These are phyloP conservation scores for Tylopilus felleus DNA, from an alignment of 768 basidiomycete genomes.

Conservation along the genomic window DNA sequence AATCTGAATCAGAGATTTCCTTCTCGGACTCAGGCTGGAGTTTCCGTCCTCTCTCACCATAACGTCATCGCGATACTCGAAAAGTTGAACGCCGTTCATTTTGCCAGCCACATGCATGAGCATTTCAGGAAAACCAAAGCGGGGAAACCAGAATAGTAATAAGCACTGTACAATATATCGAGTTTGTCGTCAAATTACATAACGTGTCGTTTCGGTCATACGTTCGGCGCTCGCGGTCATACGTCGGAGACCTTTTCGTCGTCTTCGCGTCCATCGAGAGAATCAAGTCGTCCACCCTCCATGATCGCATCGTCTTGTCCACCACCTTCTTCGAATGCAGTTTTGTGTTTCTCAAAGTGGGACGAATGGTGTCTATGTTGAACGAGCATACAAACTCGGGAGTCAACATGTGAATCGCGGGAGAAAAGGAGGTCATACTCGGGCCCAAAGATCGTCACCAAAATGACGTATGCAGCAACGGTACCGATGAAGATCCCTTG, in stretches of 20 bases:
- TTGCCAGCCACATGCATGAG: background rate
- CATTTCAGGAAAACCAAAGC: background rate
- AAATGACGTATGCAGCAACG: conserved; percentile 71
- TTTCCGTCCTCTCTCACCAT: too few species aligned
- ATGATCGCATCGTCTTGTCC: conserved; percentile 50
- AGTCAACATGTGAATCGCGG: background rate
- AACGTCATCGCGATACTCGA: too few species aligned
- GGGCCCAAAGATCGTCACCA: conserved; percentile 76
- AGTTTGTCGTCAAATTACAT: background rate
- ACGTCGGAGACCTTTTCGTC: conserved; percentile 20
- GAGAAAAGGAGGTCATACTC: conserved; percentile 45
- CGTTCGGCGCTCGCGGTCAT: background rate
- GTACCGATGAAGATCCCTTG: conserved; percentile 88
- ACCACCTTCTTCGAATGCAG: conserved; percentile 76
- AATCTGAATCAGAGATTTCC: too few species aligned
- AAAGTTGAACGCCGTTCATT: background rate
- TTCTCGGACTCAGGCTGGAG: too few species aligned
- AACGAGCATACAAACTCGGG: background rate
- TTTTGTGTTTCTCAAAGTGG: conserved; percentile 81
- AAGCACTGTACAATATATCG: background rate
- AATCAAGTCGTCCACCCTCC: conserved; percentile 9
- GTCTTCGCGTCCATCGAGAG: conserved; percentile 13
- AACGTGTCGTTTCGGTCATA: background rate
- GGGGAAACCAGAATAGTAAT: background rate
- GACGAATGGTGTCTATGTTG: conserved; percentile 57